These are phyloP conservation scores for Fusarium sp. DNA, from an alignment of 2,329 filamentous ascomycete genomes.

Conservation along the genomic window DNA sequence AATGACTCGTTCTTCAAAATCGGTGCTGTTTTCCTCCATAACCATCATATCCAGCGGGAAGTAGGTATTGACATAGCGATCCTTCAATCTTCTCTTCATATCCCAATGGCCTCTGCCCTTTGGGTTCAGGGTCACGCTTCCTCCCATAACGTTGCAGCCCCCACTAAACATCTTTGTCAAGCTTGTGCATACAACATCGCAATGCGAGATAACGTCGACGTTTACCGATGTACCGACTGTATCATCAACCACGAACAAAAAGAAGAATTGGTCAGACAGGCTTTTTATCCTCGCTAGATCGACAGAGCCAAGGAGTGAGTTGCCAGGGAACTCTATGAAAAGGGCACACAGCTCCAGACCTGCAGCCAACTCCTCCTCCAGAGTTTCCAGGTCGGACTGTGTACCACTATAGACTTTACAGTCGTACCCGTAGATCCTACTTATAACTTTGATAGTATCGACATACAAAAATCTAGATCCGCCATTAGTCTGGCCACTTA, in stretches of 20 bases:
- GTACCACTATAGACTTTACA: slow-evolving; percentile 57
- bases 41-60: slow-evolving; percentile 40
- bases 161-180: slow-evolving; percentile 66
- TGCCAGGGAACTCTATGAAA: slow-evolving; percentile 56
- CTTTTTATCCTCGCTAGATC: slow-evolving; percentile 42
- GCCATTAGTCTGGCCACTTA: background rate
- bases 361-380: slow-evolving; percentile 49
- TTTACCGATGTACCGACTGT: slow-evolving; percentile 57
- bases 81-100: slow-evolving; percentile 39
- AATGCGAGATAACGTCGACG: slow-evolving; percentile 54
- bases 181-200: slow-evolving; percentile 60
- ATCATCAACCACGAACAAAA: slow-evolving; percentile 56
- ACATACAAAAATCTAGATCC: slow-evolving; percentile 41
- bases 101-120: slow-evolving; percentile 46
- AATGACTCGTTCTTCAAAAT: slow-evolving; percentile 49
- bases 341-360: slow-evolving; percentile 54
- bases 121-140: slow-evolving; percentile 56
- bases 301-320: slow-evolving; percentile 44
- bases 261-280: slow-evolving; percentile 48
- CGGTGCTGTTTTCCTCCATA: slow-evolving; percentile 52
- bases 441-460: slow-evolving; percentile 45
- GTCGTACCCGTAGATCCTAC: slow-evolving; percentile 39
- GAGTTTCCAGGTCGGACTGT: slow-evolving; percentile 50
- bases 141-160: slow-evolving; percentile 62
- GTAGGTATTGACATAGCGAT: slow-evolving; percentile 36